Base-by-base conservation (phyloP, 139 green algal genomes). In the Chlorella vulgaris region DNA sequence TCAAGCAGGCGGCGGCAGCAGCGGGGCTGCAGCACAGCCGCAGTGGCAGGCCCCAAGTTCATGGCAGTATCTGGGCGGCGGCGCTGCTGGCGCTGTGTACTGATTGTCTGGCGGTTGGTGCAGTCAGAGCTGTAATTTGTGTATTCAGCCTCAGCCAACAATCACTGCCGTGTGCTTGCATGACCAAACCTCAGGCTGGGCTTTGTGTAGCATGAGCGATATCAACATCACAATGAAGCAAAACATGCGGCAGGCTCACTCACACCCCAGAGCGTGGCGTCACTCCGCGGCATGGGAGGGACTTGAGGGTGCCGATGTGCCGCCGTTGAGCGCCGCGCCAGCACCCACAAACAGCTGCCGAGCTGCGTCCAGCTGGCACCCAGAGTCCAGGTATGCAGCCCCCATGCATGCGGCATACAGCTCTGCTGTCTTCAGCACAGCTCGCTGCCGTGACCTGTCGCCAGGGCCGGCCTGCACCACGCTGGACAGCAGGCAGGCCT, bases 21-120 rank as follows among this genome's bases (percentile, higher is more conserved):
- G 13, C 29, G 38, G 43, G 4, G 5, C 33, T 22, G 28, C 36
- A 55, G 22, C 22, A 39, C 22, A 74, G 67, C 67, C 22, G 24
- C 31, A 29, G 18, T 87, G 78, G 83, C 33, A 67, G 76, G 40
- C 35, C 35, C 83, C 83, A 24, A 15, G 26, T 5, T 77, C 66
- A 1, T 87, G 83, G 83, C 42, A 86, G 69, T 85, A 69, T 36
- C 58, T 63, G 39, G 75, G 53, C 76, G 81, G 81, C 60, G 55
- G 18, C 18, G 5, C 18, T 8, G 21, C 55, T n/a, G 55, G n/a
- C n/a, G n/a, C 55, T 8, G 55, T 65, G 18, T 65, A 65, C 22
- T 65, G 55, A 65, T 65, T 28, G 18, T 28, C 18, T 8, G 55
- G 43, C 8, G 15, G 55, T 28, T 31, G 22, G 22, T 65, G 55